A percentile compares a stretch with the other conserved stretches of the same genome.
These are phyloP conservation scores for Hydnomerulius pinastri DNA, from an alignment of 768 basidiomycete genomes.

Conservation along the genomic window DNA sequence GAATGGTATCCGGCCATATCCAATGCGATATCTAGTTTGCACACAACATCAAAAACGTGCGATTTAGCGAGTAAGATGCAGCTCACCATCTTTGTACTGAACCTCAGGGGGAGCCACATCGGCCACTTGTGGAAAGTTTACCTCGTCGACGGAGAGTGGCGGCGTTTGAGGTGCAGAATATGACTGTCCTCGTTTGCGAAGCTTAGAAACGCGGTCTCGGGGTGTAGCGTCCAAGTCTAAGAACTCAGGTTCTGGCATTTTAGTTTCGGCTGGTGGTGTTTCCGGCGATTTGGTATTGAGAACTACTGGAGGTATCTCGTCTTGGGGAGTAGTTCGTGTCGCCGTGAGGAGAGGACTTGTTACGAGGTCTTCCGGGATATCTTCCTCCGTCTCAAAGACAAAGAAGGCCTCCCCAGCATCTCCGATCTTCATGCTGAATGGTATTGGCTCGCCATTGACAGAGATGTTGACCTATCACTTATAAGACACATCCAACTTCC, in stretches of 20 bases:
- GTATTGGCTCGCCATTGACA: conserved; percentile 83
- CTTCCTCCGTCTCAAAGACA: conserved; percentile 94
- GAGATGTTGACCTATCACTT: conserved; percentile 77
- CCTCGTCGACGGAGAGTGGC: conserved; percentile 46
- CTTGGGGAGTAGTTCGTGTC: conserved; percentile 37
- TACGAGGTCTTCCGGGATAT: conserved; percentile 89
- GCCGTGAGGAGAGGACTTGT: conserved; percentile 88
- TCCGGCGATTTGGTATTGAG: conserved; percentile 20
- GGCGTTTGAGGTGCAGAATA: conserved; percentile 33
- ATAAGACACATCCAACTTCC: background rate
- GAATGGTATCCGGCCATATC: conserved; percentile 84
- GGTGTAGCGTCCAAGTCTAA: conserved; percentile 71
- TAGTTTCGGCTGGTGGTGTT: conserved; percentile 7
- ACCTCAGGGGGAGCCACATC: conserved; percentile 55
- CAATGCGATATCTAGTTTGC: conserved; percentile 64
- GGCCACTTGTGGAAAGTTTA: conserved; percentile 43
- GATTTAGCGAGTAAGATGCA: conserved; percentile 1
- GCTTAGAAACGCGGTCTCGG: conserved; percentile 13
- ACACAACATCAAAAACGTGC: conserved; percentile 3
- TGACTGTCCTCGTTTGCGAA: conserved; percentile 26
- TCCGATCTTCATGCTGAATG: conserved; percentile 97
- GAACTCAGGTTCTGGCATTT: conserved; percentile 70
- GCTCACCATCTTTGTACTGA: conserved; percentile 59
- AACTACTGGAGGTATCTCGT: conserved; percentile 28
- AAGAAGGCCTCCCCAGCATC: conserved; percentile 99